Evolutionary conservation across 2,329 filamentous ascomycete genomes (phyloP), one percentile per base, ranked within the genome.

Genomic region (Magnaporthiopsis poae): DNA sequence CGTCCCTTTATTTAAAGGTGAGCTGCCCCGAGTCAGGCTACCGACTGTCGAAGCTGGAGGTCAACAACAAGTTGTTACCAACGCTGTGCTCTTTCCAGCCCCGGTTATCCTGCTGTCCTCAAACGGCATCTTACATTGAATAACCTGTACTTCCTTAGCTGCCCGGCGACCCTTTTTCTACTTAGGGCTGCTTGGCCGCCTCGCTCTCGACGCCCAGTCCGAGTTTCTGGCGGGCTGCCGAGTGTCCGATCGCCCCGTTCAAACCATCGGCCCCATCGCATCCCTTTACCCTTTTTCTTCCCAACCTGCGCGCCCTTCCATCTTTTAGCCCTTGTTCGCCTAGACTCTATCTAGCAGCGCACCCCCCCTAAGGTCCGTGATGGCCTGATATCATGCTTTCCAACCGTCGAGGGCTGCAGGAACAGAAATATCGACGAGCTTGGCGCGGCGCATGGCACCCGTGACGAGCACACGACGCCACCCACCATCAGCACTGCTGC

Each of bases 301-400:
- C 46, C 46, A 56, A 56, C 21, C 46, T 56, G 46, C 21, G 18
- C 46, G 3, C 9, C 21, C 46, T 25, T 56, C 46, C 46, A 11
- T 56, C 46, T 25, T 5, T 21, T 25, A 36, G 46, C 46, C 21
- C 21, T 56, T 56, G n/a, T n/a, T 21, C 25, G 21, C 46, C 46
- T 11, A n/a, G 46, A 9, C 46, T 25, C 46, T 21, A 56, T 56
- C 46, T 21, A 21, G 21, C n/a, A 56, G 46, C 21, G 46, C 46
- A 21, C 46, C 21, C 46, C 21, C 46, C 46, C 46, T 9, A 25
- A 56, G 46, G 21, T n/a, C 46, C 46, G 46, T 62, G 61, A 33
- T 62, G 61, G 25, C 27, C 33, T 36, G 61, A 62, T 31, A 62
- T 25, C 61, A 62, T 62, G 61, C 61, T 56, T 25, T 56, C 21